Evolutionary conservation across 2,329 filamentous ascomycete species (phyloP).

Genomic region (Aspergillus piperis): DNA sequence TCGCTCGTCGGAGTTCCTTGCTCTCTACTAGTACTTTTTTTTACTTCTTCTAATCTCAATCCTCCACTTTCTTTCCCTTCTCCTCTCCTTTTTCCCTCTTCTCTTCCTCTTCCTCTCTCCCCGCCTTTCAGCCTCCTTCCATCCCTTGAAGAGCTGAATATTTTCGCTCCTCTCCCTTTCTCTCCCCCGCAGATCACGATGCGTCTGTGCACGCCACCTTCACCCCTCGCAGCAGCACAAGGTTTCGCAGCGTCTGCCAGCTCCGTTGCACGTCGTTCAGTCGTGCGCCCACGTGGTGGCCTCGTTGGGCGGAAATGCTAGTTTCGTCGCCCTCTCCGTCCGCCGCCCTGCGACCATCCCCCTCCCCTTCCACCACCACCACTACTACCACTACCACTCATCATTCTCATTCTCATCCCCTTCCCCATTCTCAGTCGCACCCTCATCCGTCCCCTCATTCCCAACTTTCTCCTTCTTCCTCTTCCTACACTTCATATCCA

Average conservation of each 20-base stretch:
- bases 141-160: slow-evolving; percentile 16
- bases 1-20: not conserved
- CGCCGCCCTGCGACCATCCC: slow-evolving; percentile 38
- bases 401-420: slow-evolving; percentile 23
- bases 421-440: slow-evolving; percentile 14
- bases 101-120: not conserved
- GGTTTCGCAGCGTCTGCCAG: slow-evolving; percentile 33
- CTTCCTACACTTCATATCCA: slow-evolving; percentile 16
- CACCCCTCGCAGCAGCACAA: slow-evolving; percentile 22
- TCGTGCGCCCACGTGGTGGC: slow-evolving; percentile 42
- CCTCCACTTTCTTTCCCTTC: not conserved
- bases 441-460: slow-evolving; percentile 14
- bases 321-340: slow-evolving; percentile 46
- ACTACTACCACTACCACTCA: slow-evolving; percentile 13
- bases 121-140: slow-evolving; percentile 13
- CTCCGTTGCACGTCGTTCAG: slow-evolving; percentile 33
- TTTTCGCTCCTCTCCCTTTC: not conserved
- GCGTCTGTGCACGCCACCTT: slow-evolving; percentile 32
- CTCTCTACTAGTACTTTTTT: not conserved
- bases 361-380: slow-evolving; percentile 26
- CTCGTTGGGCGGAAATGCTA: slow-evolving; percentile 40
- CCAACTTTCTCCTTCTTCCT: slow-evolving; percentile 16
- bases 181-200: slow-evolving; percentile 22
- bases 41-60: not conserved
- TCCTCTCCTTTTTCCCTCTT: not conserved